Evolutionary conservation across 805 yeast species (phyloP).

Genomic region (Starmerella floris): DNA sequence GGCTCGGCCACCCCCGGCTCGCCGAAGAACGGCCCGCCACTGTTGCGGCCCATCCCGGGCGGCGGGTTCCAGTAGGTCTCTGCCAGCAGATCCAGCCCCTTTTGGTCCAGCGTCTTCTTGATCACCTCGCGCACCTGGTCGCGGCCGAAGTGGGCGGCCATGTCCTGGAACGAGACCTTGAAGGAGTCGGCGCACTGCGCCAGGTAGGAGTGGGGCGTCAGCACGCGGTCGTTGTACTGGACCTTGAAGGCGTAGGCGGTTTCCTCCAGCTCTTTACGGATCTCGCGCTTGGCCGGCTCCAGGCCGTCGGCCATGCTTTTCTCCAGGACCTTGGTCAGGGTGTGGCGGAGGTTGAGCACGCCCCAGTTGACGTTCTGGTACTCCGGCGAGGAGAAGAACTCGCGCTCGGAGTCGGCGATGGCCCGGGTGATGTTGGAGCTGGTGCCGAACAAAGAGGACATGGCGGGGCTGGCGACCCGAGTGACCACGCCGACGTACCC

Average conservation of each 20-base stretch:
- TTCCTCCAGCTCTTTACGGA: slow-evolving; percentile 86
- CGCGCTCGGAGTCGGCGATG: slow-evolving; percentile 35
- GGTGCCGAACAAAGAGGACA: slow-evolving; percentile 29
- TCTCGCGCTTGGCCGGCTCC: slow-evolving; percentile 73
- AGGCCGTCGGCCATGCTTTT: slow-evolving; percentile 79
- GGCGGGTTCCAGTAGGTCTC: slow-evolving; percentile 84
- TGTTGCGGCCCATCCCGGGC: slow-evolving; percentile 8
- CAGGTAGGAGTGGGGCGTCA: slow-evolving; percentile 87
- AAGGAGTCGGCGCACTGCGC: slow-evolving; percentile 83
- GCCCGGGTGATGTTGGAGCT: slow-evolving; percentile 37
- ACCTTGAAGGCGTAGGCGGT: slow-evolving; percentile 86
- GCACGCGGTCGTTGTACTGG: slow-evolving; percentile 84
- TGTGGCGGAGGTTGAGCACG: slow-evolving; percentile 59
- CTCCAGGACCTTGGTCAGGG: slow-evolving; percentile 76
- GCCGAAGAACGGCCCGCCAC: background rate
- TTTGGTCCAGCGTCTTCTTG: slow-evolving; percentile 77
- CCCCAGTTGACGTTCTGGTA: slow-evolving; percentile 56
- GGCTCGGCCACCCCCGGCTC: background rate
- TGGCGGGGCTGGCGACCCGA: slow-evolving; percentile 41
- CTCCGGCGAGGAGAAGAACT: slow-evolving; percentile 51
- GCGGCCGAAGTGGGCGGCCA: slow-evolving; percentile 70
- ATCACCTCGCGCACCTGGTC: slow-evolving; percentile 66
- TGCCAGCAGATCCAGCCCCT: slow-evolving; percentile 73
- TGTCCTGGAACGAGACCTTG: slow-evolving; percentile 74
- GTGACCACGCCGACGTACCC: slow-evolving; percentile 99